These are phyloP conservation scores for Vararia minispora DNA, from an alignment of 768 basidiomycete genomes.

Conservation along the genomic window DNA sequence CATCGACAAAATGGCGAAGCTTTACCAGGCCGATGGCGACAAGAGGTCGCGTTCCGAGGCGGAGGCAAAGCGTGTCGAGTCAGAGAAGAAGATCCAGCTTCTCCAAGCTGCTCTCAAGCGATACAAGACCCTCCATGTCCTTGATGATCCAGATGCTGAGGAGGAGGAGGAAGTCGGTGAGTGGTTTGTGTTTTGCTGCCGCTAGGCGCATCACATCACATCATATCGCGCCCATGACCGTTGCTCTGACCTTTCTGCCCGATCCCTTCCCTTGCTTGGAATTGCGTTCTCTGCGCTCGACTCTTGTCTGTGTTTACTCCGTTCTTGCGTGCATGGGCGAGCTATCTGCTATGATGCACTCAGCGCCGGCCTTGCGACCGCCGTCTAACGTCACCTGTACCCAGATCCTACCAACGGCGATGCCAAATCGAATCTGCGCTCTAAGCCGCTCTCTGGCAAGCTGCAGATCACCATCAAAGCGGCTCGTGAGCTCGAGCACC, in stretches of 20 bases:
- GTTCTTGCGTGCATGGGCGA: no score
- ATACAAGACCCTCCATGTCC: constrained; percentile 91
- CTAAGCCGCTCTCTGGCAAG: constrained; percentile 91
- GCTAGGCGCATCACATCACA: no score
- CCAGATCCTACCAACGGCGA: constrained; percentile 43
- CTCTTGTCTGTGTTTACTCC: no score
- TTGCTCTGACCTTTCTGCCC: no score
- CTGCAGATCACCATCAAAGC: constrained; percentile 80
- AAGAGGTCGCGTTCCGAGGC: constrained; percentile 92
- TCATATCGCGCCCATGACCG: no score
- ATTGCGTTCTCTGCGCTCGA: no score
- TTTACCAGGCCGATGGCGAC: constrained; percentile 95
- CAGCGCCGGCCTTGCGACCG: no score
- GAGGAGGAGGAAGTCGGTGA: constrained; percentile 74
- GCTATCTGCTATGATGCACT: no score
- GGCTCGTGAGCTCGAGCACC: constrained; percentile 92
- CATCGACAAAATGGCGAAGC: constrained; percentile 97
- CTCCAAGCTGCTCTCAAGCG: constrained; percentile 85
- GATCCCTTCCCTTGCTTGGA: no score
- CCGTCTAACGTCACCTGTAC: no score
- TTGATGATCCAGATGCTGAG: constrained; percentile 69
- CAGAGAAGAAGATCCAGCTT: constrained; percentile 93
- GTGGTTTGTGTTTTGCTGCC: constrained; percentile 13
- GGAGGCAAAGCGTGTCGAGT: constrained; percentile 88
- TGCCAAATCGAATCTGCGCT: constrained; percentile 83